Conservation (phyloP, 2,329 filamentous ascomycete species). For the Diaporthe nobilis region DNA sequence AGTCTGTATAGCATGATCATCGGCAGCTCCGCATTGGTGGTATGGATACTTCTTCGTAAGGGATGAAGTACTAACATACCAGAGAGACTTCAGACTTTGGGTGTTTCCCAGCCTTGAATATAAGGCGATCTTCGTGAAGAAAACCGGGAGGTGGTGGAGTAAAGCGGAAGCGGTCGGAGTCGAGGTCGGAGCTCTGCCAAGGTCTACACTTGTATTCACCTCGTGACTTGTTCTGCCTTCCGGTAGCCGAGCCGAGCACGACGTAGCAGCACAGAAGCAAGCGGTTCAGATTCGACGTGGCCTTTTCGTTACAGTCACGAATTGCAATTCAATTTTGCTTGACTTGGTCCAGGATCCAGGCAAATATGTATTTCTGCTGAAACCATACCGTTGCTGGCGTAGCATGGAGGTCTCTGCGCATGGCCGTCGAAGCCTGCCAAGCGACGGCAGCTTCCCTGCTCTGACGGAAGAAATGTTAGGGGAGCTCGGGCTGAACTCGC, state of each 20-base stretch:
- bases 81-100: background rate
- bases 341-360: background rate
- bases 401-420: background rate
- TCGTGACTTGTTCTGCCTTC: background rate
- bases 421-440: background rate
- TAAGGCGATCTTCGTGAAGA: background rate
- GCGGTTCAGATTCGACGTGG: background rate
- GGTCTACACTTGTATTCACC: background rate
- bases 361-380: background rate
- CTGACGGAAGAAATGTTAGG: conserved; percentile 5
- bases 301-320: background rate
- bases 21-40: background rate
- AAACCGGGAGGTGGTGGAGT: background rate
- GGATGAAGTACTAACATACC: background rate
- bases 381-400: background rate
- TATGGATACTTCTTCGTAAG: no score
- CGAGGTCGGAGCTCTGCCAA: conserved; percentile 8
- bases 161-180: background rate
- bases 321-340: background rate
- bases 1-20: background rate
- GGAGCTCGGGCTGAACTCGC: conserved; percentile 24
- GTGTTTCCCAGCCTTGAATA: no score
- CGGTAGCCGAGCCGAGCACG: background rate
- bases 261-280: background rate
- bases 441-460: background rate